Evolutionary conservation across 352 stramenopile species (phyloP).

Genomic region (Phytopythium boreale): DNA sequence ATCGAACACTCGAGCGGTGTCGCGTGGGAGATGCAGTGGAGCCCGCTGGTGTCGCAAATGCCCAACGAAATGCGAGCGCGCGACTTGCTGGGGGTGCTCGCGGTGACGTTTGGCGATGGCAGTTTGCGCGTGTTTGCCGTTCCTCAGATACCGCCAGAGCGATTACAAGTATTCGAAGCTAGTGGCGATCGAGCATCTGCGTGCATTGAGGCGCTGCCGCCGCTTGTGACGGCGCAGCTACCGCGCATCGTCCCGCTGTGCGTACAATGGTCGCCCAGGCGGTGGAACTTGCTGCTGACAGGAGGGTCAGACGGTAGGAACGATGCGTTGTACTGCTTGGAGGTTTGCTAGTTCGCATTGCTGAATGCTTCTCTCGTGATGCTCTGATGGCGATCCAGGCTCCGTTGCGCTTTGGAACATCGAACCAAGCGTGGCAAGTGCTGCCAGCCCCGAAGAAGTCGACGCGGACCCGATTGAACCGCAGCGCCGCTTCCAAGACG

Average conservation of each 20-base stretch:
- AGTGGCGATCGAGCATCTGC: not conserved
- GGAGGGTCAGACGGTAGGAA: slow-evolving; percentile 69
- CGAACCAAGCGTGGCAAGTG: slow-evolving; percentile 18
- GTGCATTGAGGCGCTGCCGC: slow-evolving; percentile 33
- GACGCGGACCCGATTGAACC: slow-evolving; percentile 45
- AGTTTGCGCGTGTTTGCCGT: slow-evolving; percentile 71
- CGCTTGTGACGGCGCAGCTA: slow-evolving; percentile 41
- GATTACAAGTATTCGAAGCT: slow-evolving; percentile 17
- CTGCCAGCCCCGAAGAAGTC: not conserved
- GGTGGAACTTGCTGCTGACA: slow-evolving; percentile 74
- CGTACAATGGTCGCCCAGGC: slow-evolving; percentile 69
- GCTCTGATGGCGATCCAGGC: slow-evolving; percentile 24
- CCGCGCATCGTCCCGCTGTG: slow-evolving; percentile 58
- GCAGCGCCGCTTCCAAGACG: slow-evolving; percentile 76
- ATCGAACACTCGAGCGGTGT: slow-evolving; percentile 78
- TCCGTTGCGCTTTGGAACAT: slow-evolving; percentile 81
- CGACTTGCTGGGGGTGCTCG: slow-evolving; percentile 56
- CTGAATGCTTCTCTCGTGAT: not conserved
- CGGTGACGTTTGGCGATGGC: slow-evolving; percentile 73
- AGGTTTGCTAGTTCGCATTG: not conserved
- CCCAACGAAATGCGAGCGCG: slow-evolving; percentile 12
- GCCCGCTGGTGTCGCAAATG: slow-evolving; percentile 47
- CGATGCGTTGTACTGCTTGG: not conserved
- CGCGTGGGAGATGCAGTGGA: slow-evolving; percentile 82
- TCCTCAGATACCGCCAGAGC: slow-evolving; percentile 33